Conservation (phyloP, 495 filamentous ascomycete genomes). For the Neurospora sp. region DNA sequence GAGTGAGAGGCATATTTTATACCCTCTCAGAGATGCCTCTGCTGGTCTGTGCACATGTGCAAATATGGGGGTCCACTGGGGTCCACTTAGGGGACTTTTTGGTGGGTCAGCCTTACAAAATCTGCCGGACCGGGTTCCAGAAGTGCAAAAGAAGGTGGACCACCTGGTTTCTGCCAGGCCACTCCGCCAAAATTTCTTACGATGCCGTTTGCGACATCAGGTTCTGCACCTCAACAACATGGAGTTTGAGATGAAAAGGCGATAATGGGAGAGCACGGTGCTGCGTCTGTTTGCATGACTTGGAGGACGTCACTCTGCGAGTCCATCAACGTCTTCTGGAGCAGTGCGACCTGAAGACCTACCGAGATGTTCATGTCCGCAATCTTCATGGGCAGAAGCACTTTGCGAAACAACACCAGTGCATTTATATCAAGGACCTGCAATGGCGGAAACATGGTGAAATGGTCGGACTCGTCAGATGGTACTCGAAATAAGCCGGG, state of each 20-base stretch:
- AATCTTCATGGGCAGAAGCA: background rate
- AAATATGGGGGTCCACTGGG: conserved; percentile 11
- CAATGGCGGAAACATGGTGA: background rate
- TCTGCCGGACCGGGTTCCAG: background rate
- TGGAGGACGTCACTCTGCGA: background rate
- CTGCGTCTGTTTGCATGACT: background rate
- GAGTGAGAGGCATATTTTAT: conserved; percentile 20
- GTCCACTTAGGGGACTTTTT: conserved; percentile 3
- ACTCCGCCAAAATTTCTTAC: conserved; percentile 24
- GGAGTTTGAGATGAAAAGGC: background rate
- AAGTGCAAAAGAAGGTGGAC: conserved; percentile 12
- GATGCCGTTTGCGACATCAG: background rate
- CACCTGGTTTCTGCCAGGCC: conserved; percentile 21
- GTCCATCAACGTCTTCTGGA: background rate
- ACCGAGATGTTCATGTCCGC: background rate
- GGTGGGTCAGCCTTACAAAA: background rate
- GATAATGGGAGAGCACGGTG: background rate
- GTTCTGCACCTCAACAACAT: background rate
- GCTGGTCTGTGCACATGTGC: conserved; percentile 31
- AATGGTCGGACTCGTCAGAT: rapidly evolving
- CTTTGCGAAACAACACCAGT: background rate
- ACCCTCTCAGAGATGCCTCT: conserved; percentile 15
- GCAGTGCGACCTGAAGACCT: background rate
- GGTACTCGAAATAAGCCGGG: background rate
- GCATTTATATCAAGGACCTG: background rate